phyloP scores from a whole-genome alignment of 2,329 filamentous ascomycete species.

The Claviceps monticola region DNA sequence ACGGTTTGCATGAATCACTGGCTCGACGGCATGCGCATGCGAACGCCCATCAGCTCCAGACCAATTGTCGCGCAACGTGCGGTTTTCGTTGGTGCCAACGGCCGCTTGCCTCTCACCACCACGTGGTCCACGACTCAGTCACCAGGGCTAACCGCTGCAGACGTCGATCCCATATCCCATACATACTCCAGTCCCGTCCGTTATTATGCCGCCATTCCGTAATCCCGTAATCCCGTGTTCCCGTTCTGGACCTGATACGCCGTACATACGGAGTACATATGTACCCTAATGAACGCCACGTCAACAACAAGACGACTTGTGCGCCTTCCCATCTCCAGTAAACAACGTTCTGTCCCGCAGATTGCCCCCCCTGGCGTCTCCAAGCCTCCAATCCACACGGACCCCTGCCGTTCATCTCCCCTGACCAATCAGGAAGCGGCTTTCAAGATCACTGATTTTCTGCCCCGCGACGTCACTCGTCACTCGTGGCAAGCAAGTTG shows the following conservation, averaged over 20 bases:
- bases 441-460: not conserved
- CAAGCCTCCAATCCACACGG: not conserved
- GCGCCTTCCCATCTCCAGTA: not conserved
- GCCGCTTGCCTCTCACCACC: constrained; percentile 1
- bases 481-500: not conserved
- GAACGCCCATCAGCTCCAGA: not conserved
- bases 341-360: not conserved
- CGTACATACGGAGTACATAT: too few relatives aligned
- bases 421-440: constrained; percentile 1
- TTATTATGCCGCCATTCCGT: too few relatives aligned
- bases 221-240: too few relatives aligned
- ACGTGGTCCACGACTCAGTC: too few relatives aligned
- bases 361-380: not conserved
- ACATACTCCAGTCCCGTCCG: too few relatives aligned
- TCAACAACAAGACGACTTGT: not conserved
- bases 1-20: too few relatives aligned
- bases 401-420: not conserved
- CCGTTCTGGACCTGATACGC: too few relatives aligned
- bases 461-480: not conserved
- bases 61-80: not conserved
- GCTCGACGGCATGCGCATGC: not conserved
- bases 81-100: not conserved
- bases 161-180: too few relatives aligned
- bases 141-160: too few relatives aligned
- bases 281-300: too few relatives aligned